Evolutionary conservation across 192 early-diverging fungal species (phyloP).

Genomic region (Rhizophagus clarus): DNA sequence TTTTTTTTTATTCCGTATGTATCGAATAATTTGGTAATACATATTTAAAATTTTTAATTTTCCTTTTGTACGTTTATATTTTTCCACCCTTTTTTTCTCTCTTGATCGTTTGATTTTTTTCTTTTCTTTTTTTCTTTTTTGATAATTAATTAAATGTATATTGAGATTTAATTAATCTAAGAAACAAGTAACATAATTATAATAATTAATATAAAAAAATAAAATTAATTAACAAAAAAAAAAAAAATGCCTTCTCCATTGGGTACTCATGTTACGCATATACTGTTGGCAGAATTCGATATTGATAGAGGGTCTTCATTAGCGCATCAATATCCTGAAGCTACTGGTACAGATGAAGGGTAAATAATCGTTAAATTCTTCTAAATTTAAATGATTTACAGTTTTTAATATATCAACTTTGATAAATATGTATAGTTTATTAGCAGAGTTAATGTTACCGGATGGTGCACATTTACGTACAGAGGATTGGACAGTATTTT

Average conservation of each 20-base stretch:
- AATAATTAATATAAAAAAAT: no score
- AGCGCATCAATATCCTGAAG: conserved; percentile 83
- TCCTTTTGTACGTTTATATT: no score
- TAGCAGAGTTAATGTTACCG: conserved; percentile 96
- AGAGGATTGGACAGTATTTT: conserved; percentile 94
- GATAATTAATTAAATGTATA: no score
- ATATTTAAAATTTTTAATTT: neutral
- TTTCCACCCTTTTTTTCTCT: no score
- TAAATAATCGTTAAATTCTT: conserved; percentile 35
- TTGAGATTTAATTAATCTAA: no score
- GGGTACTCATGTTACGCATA: conserved; percentile 71
- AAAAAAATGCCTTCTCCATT: neutral
- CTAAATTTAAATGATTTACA: neutral
- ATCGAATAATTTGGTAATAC: neutral
- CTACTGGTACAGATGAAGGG: conserved; percentile 84
- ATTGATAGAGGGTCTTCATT: conserved; percentile 91
- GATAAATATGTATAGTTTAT: conserved; percentile 46
- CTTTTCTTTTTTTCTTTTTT: no score
- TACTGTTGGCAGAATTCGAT: conserved; percentile 94
- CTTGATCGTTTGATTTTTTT: no score
- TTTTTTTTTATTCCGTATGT: neutral
- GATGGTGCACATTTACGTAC: conserved; percentile 93
- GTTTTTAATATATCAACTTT: neutral
- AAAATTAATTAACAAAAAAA: no score
- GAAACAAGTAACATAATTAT: no score